Base-by-base conservation (phyloP, 768 basidiomycete genomes). In the Hortiboletus campestris region DNA sequence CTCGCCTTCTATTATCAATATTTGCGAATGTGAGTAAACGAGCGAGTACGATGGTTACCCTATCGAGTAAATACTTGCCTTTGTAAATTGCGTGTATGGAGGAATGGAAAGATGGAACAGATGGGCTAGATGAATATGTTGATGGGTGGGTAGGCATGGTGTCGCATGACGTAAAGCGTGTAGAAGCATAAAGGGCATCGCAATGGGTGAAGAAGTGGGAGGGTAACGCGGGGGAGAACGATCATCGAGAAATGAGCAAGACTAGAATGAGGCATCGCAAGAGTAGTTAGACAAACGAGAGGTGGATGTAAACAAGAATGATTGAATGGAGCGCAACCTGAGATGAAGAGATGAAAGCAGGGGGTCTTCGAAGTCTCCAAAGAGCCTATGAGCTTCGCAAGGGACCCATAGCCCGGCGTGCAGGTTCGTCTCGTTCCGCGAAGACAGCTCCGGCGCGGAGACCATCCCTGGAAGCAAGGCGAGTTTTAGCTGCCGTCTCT, bases 401-500 rank as follows among this genome's bases (percentile, higher is more conserved):
- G 22, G 70, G 71, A 6, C 70, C 71, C 57, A 71, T 58, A n/a
- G 70, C 70, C 17, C 70, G 52, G 29, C 69, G 66, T 16, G 55
- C 59, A 25, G 70, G 71, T 35, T 67, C 65, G 31, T 71, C 71
- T 40, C 63, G 63, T 32, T 73, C 69, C 0, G 58, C 13, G 29
- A 62, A 47, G 31, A 71, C 44, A 19, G 70, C 71, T 5, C 70
- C 70, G 1, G 71, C 67, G 2, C 69, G 71, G 1, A 71, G 62
- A 17, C 71, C 71, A 22, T 71, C 63, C 36, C 43, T 62, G 34
- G 57, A 32, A 22, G 58, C 69, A 3, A 71, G 43, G 11, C 66
- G 67, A 5, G 29, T 17, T 40, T 71, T 71, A 11, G 57, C 55
- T 3, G 14, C 53, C 2, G 49, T 60, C 43, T 72, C 70, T 55